Evolutionary conservation across 768 basidiomycete species (phyloP), one percentile per base, ranked within the genome.

Genomic region (Calocera viscosa): DNA sequence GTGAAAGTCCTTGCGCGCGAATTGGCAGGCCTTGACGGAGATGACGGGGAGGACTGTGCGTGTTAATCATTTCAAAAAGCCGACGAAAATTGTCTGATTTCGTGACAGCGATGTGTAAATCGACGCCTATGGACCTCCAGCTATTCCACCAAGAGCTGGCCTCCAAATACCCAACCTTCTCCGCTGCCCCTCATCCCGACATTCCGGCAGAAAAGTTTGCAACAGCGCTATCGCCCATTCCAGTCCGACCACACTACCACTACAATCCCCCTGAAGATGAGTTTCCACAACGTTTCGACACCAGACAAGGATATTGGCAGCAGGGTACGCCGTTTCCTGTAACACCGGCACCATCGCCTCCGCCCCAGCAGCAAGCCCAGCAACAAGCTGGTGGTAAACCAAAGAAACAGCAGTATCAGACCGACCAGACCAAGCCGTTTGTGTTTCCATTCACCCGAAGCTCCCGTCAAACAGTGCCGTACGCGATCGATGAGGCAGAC

Each of bases 371-470:
- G 30, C 43, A 47, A 47, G 35, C 35, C 7, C 43, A 47, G 43
- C 53, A 63, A 49, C 64, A 64, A 22, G 83, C 85, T 35, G 26
- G 72, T 72, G 90, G 86, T 1, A 97, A 95, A 73, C 92, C 91
- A 11, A 99, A 99, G 80, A 97, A 98, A 75, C 95, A 95, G 74
- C 92, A 95, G 74, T 99, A 92, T 75, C 96, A 98, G 74, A 99
- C 96, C 0, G 96, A 99, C 76, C 96, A 94, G 74, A 86, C 79
- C 53, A 82, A 90, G 14, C 95, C 96, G 1, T 99, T 98, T 75
- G 78, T 98, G 68, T 94, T 99, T 75, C 96, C 96, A 0, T 99
- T 96, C 74, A 91, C 93, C 5, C 83, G 86, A n/a, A 81, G 76
- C 63, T 80, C 76, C 66, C 80, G 80, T 66, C 68, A 65, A 79